Conservation (phyloP, 169 alveolate genomes). For the Plasmodium fragile region DNA sequence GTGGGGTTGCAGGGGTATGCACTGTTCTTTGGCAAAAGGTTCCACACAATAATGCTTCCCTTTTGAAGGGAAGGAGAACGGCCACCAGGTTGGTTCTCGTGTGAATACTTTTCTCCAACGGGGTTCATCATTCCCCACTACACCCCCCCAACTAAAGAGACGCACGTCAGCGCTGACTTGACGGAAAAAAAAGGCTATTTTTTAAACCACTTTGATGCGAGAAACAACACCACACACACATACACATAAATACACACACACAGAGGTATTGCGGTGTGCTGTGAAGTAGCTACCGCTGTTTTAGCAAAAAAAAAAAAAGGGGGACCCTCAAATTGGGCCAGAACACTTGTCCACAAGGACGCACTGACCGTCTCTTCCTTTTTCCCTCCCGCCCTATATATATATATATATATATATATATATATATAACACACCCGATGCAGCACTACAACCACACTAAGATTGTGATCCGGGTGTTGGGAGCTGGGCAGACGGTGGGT, state of each 20-base stretch:
- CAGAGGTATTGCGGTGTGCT: background rate
- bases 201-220: background rate
- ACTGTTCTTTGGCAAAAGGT: background rate
- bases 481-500: constrained; percentile 99
- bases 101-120: background rate
- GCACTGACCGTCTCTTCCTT: too few relatives aligned
- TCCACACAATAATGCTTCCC: background rate
- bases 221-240: background rate
- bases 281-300: background rate
- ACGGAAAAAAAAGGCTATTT: background rate
- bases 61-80: background rate
- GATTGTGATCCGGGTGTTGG: constrained; percentile 90
- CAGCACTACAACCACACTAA: constrained; percentile 38
- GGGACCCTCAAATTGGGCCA: background rate
- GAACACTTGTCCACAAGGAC: too few relatives aligned
- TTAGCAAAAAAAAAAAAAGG: background rate
- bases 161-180: background rate
- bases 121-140: background rate
- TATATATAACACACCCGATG: background rate
- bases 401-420: too few relatives aligned
- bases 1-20: background rate
- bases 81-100: background rate
- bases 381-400: background rate
- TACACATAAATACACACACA: background rate
- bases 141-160: background rate